Evolutionary conservation across 2,329 filamentous ascomycete species (phyloP), one percentile per base, ranked within the genome.

Genomic region (Hyphodiscus sp.): DNA sequence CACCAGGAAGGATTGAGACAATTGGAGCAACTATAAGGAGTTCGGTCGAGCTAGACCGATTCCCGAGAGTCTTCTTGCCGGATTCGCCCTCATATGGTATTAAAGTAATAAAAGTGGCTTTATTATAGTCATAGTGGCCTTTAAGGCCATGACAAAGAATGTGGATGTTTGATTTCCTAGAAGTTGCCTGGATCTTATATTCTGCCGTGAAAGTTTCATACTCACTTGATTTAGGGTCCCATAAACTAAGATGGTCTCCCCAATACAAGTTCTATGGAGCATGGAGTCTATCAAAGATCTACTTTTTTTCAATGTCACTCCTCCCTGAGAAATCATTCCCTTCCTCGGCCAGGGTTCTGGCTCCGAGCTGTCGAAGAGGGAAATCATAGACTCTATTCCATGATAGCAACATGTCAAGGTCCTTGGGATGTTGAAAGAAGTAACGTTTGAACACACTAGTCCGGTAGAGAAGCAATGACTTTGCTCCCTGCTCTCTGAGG

Each of bases 261-360:
- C 49, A 61, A 23, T 20, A 26, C n/a, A 47, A 6, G 18, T 45
- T 44, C 23, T 56, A 41, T n/a, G 47, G 45, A 49, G 48, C 44
- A 54, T 47, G 58, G 20, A 60, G 59, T 55, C 58, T 58, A 10
- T 58, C 33, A 44, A 49, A 54, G 33, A 61, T 57, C 45, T 51
- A 29, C 38, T 55, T 41, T n/a, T 61, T 53, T 47, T 60, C 49
- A 19, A 61, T 58, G 26, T 61, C 51, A 55, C 51, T 49, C 38
- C 50, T 60, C 3, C 58, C 54, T 20, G 58, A 61, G 43, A 57
- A 61, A 51, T 61, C 57, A 44, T 47, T 41, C 16, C 38, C 55
- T 58, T n/a, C n/a, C n/a, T 57, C 2, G 16, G 52, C 52, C 26
- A 58, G n/a, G 9, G 19, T 46, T 20, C 53, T 52, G 7, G 20